These are phyloP conservation scores for Pleodorina starrii DNA, from an alignment of 139 green algal genomes.

Conservation along the genomic window DNA sequence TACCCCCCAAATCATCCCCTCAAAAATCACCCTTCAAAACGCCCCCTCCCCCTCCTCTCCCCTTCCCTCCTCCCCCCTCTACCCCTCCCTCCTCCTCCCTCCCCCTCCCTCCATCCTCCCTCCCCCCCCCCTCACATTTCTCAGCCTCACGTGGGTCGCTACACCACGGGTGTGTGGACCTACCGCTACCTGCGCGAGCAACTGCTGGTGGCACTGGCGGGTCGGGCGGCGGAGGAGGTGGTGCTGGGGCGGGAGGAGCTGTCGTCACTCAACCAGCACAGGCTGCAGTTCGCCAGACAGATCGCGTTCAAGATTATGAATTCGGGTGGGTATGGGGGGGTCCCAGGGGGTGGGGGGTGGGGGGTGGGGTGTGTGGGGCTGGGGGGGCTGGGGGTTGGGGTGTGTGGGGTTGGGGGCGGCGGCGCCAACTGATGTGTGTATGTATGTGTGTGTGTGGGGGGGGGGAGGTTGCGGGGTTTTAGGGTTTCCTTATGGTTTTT, in stretches of 20 bases:
- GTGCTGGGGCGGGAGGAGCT: slow-evolving; percentile 68
- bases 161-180: slow-evolving; percentile 74
- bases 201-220: slow-evolving; percentile 81
- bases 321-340: slow-evolving; percentile 41
- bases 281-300: slow-evolving; percentile 66
- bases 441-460: too few species aligned
- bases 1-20: neutral
- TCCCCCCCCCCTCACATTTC: neutral
- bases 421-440: too few species aligned
- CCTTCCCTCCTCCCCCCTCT: neutral
- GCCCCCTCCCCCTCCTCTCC: neutral
- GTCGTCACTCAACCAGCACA: slow-evolving; percentile 63
- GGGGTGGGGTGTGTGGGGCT: too few species aligned
- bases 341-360: too few species aligned
- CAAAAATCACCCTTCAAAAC: neutral
- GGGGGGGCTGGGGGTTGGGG: too few species aligned
- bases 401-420: too few species aligned
- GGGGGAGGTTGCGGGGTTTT: too few species aligned
- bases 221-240: slow-evolving; percentile 67
- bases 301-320: slow-evolving; percentile 74
- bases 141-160: slow-evolving; percentile 68
- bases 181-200: slow-evolving; percentile 86
- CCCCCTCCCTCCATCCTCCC: slow-evolving; percentile 28
- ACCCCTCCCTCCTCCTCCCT: neutral
- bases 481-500: too few species aligned